Conservation (phyloP, 176 grass and related monocot species). For the Elymus sibiricus region DNA sequence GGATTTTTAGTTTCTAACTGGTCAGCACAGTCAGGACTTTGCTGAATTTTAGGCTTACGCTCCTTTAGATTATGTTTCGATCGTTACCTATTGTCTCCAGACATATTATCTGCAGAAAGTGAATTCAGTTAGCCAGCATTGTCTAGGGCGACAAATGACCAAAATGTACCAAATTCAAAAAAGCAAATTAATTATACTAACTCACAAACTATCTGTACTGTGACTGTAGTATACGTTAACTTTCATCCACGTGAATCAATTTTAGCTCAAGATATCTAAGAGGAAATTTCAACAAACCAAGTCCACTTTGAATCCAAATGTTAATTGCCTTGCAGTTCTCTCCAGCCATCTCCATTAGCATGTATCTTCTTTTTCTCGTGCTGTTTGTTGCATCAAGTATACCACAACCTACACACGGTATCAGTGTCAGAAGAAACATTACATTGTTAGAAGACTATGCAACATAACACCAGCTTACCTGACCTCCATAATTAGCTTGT, state of each 20-base stretch:
- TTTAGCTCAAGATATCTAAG: conserved; percentile 21
- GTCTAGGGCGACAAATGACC: neutral
- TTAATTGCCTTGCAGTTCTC: conserved; percentile 86
- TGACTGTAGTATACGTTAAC: neutral
- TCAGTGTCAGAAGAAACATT: neutral
- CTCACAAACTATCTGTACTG: neutral
- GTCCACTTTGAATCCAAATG: neutral
- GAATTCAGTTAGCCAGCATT: conserved; percentile 27
- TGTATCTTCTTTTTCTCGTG: neutral
- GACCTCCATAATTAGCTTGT: neutral
- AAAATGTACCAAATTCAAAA: conserved; percentile 19
- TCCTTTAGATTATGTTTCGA: conserved; percentile 80
- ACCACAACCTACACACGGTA: neutral
- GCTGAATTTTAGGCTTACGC: conserved; percentile 98
- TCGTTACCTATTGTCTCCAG: conserved; percentile 96
- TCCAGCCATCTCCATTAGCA: conserved; percentile 27
- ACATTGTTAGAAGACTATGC: neutral
- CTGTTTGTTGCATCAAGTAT: neutral
- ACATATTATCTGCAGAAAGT: conserved; percentile 82
- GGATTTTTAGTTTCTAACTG: conserved; percentile 46
- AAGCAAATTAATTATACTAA: conserved; percentile 9
- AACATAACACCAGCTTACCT: neutral
- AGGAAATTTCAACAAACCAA: conserved; percentile 10
- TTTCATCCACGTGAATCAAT: neutral
- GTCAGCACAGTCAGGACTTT: conserved; percentile 97